phyloP scores from a whole-genome alignment of 1,284 basidiomycete species.

The Irpex rosettiformis region DNA sequence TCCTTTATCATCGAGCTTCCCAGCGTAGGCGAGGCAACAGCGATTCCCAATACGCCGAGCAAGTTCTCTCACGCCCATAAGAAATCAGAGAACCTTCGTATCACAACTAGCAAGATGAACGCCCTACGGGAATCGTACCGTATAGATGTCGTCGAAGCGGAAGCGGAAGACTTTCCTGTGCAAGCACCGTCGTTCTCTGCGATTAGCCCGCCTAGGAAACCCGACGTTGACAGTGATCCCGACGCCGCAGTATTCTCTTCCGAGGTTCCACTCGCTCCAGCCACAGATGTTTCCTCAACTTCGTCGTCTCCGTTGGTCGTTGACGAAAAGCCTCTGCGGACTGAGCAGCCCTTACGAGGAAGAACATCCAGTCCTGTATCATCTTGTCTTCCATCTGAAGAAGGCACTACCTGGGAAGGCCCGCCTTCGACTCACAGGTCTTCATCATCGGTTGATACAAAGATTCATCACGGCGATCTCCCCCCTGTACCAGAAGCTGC shows the following conservation, averaged over 20 bases:
- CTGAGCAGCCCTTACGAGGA: constrained; percentile 10
- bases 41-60: constrained; percentile 42
- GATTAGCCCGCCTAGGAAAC: constrained; percentile 13
- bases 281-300: neutral
- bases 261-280: neutral
- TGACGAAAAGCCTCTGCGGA: constrained; percentile 27
- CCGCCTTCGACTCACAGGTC: constrained; percentile 28
- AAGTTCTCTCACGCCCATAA: constrained; percentile 34
- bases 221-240: constrained; percentile 2
- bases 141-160: constrained; percentile 30
- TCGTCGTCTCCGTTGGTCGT: neutral
- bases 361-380: constrained; percentile 35
- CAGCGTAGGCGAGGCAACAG: constrained; percentile 38
- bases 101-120: constrained; percentile 29
- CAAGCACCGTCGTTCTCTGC: constrained; percentile 37
- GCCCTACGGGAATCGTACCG: constrained; percentile 31
- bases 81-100: constrained; percentile 28
- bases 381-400: constrained; percentile 41
- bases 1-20: constrained; percentile 67
- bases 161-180: constrained; percentile 56
- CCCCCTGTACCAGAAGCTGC: constrained; percentile 39
- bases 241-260: neutral
- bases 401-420: constrained; percentile 57
- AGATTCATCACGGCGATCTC: constrained; percentile 49
- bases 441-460: constrained; percentile 44